Base-by-base conservation (phyloP, 2,329 filamentous ascomycete species). In the Orbilia blumenaviensis region DNA sequence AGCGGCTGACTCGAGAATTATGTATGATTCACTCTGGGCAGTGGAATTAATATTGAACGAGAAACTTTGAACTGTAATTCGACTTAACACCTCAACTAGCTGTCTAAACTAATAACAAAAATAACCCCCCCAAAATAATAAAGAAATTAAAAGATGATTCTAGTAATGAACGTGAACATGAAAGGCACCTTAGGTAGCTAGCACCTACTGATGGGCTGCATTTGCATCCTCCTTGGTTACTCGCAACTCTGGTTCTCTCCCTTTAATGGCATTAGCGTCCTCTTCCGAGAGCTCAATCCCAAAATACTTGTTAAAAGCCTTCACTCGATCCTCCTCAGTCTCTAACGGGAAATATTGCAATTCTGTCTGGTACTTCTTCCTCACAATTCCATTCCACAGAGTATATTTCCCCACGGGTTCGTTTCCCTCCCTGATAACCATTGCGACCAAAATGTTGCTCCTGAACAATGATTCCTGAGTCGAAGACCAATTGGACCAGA, bases 401-500 rank as follows among this genome's bases (percentile, higher is more conserved):
- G 58, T 64, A 27, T 63, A 69, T 18, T 62, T 68, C 29, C 64
- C 72, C n/a, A 68, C 58, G 1, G 48, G 25, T 34, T 42, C 38
- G 21, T 76, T 64, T 5, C 50, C 64, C 14, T 69, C 64, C 16
- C 72, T 68, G 5, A 64, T 58, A 42, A 76, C 23, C 38, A 42
- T 76, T 2, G 64, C 56, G 2, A 44, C 29, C 34, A 76, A 14
- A 9, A 76, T 63, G 25, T 76, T 76, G 12, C 58, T n/a, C 63
- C 27, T 50, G 41, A 76, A 64, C 6, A 76, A 25, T 4, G 1
- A 27, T 29, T 64, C 63, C 32, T 21, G 44, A 1, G 63, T 64
- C 16, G 58, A 64, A 4, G 64, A 46, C 64, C 58, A 69, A 36
- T 64, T 14, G 29, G 72, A 76, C 64, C 46, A 64, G 23, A 69